Evolutionary conservation across 106 monocot genomes (phyloP).

Genomic region (Triglochin maritima): DNA sequence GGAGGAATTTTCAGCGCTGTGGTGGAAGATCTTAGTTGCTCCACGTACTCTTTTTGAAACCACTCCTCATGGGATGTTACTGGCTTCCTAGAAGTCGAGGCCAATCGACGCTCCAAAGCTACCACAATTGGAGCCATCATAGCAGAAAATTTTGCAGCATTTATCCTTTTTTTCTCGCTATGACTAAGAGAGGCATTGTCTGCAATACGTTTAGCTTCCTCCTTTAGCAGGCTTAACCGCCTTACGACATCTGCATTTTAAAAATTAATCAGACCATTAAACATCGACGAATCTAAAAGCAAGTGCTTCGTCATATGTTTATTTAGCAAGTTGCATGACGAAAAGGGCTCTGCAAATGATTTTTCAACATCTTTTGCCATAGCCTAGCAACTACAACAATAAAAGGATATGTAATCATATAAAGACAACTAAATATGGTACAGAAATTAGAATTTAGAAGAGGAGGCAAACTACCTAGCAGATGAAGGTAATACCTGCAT

Average conservation of each 20-base stretch:
- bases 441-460: background rate
- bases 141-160: slow-evolving; percentile 86
- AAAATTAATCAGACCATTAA: background rate
- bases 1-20: slow-evolving; percentile 73
- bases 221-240: slow-evolving; percentile 79
- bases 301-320: background rate
- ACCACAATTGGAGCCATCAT: slow-evolving; percentile 96
- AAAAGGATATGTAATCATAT: too few relatives aligned
- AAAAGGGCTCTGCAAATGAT: too few relatives aligned
- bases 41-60: slow-evolving; percentile 78
- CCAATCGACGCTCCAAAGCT: slow-evolving; percentile 86
- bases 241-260: slow-evolving; percentile 67
- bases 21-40: slow-evolving; percentile 64
- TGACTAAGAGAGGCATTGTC: slow-evolving; percentile 64
- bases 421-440: too few relatives aligned
- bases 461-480: background rate
- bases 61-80: slow-evolving; percentile 78
- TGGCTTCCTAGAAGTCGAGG: slow-evolving; percentile 79
- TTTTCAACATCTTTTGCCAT: too few relatives aligned
- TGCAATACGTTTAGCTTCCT: slow-evolving; percentile 76
- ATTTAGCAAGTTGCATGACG: background rate
- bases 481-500: slow-evolving; percentile 39
- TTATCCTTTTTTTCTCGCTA: slow-evolving; percentile 81
- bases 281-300: background rate
- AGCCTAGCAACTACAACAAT: too few relatives aligned